Evolutionary conservation across 352 stramenopile species (phyloP).

Genomic region (Phytophthora pistaciae): DNA sequence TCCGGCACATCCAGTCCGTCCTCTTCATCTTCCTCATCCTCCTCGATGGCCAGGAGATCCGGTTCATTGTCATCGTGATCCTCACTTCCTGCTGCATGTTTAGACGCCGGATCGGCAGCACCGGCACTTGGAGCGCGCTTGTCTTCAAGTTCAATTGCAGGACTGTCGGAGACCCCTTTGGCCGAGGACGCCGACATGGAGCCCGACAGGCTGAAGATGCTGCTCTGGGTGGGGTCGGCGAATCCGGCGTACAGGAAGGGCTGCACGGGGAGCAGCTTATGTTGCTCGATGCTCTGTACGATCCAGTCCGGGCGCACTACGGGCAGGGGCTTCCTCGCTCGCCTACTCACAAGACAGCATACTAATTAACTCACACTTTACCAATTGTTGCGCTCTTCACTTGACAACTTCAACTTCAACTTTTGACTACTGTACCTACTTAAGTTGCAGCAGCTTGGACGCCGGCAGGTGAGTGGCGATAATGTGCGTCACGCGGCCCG

Average conservation of each 20-base stretch:
- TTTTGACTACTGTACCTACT: constrained; percentile 54
- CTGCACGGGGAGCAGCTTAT: constrained; percentile 73
- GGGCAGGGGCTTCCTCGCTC: constrained; percentile 61
- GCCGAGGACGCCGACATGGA: background rate
- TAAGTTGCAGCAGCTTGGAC: constrained; percentile 88
- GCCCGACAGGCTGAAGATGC: constrained; percentile 34
- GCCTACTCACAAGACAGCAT: constrained; percentile 42
- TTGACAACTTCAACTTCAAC: background rate
- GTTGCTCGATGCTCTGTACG: constrained; percentile 85
- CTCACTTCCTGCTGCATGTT: constrained; percentile 1
- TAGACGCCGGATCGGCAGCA: constrained; percentile 17
- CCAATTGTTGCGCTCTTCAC: background rate
- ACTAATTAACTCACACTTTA: background rate
- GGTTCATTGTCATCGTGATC: constrained; percentile 5
- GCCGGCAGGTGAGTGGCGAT: constrained; percentile 85
- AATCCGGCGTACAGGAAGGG: constrained; percentile 91
- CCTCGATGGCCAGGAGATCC: constrained; percentile 9
- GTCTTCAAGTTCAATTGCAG: constrained; percentile 7
- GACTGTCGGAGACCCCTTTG: background rate
- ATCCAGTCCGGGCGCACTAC: constrained; percentile 94
- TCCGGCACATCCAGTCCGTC: constrained; percentile 6
- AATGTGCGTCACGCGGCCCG: constrained; percentile 87
- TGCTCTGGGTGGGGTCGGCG: constrained; percentile 70
- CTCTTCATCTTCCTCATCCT: constrained; percentile 2
- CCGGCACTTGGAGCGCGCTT: constrained; percentile 1